phyloP scores from a whole-genome alignment of 176 grass and related monocot genomes.

The Paspalum vaginatum region DNA sequence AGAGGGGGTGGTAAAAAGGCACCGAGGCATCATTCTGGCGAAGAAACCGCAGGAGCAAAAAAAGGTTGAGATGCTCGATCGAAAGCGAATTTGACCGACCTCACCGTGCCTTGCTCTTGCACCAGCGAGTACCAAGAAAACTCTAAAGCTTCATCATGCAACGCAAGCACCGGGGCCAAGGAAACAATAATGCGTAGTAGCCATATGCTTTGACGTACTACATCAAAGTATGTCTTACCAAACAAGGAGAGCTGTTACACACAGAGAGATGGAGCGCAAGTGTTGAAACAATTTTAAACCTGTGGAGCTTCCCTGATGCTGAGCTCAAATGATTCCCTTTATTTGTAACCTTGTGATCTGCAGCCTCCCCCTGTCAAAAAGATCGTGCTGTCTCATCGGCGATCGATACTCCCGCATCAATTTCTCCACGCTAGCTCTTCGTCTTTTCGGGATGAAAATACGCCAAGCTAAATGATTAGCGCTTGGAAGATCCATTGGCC shows the following conservation, averaged over 20 bases:
- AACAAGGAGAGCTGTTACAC: not conserved
- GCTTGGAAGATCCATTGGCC: slow-evolving; percentile 36
- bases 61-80: slow-evolving; percentile 44
- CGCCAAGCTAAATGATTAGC: slow-evolving; percentile 27
- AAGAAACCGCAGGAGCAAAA: slow-evolving; percentile 47
- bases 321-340: slow-evolving; percentile 42
- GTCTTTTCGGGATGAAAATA: slow-evolving; percentile 17
- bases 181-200: slow-evolving; percentile 25
- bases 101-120: slow-evolving; percentile 5
- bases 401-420: not conserved
- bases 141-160: slow-evolving; percentile 46
- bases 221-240: not conserved
- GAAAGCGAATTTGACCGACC: slow-evolving; percentile 66
- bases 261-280: not conserved
- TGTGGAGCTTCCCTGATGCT: not conserved
- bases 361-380: slow-evolving; percentile 19
- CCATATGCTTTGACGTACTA: slow-evolving; percentile 21
- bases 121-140: slow-evolving; percentile 40
- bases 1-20: slow-evolving; percentile 12
- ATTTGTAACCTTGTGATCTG: slow-evolving; percentile 30
- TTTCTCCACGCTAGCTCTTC: not conserved
- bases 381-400: slow-evolving; percentile 39
- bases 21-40: slow-evolving; percentile 41
- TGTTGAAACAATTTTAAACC: not conserved
- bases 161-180: slow-evolving; percentile 32